These are phyloP conservation scores for Paraleonurus japonicus DNA, from an alignment of 257 asterid species.

Conservation along the genomic window DNA sequence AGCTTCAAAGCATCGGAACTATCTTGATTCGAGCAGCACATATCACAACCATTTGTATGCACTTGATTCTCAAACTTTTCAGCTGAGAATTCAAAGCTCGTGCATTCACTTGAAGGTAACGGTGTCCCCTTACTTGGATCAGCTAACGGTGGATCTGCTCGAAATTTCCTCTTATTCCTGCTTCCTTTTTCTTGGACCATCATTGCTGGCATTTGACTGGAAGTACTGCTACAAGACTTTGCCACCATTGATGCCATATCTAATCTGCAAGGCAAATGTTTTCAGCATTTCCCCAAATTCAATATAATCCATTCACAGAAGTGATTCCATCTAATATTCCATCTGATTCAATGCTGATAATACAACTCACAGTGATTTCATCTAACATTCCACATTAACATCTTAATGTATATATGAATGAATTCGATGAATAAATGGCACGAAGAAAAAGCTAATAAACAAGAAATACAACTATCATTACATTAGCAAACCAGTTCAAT, in stretches of 20 bases:
- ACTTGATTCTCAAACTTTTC: slow-evolving; percentile 61
- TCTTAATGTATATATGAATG: no score
- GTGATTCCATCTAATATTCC: slow-evolving; percentile 2
- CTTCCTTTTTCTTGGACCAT: slow-evolving; percentile 72
- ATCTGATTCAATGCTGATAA: slow-evolving; percentile 26
- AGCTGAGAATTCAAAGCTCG: slow-evolving; percentile 74
- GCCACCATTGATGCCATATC: slow-evolving; percentile 81
- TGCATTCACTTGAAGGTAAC: slow-evolving; percentile 54
- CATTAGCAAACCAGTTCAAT: slow-evolving; percentile 37
- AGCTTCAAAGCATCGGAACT: slow-evolving; percentile 62
- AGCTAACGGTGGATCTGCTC: slow-evolving; percentile 76
- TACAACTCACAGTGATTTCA: slow-evolving; percentile 6
- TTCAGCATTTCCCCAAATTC: slow-evolving; percentile 28
- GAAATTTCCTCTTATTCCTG: slow-evolving; percentile 90
- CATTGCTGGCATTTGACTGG: slow-evolving; percentile 66
- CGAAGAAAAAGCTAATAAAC: not conserved
- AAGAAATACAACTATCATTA: slow-evolving; percentile 10
- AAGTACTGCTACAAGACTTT: slow-evolving; percentile 59
- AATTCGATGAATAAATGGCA: slow-evolving; percentile 18
- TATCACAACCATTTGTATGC: slow-evolving; percentile 51
- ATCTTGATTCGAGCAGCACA: slow-evolving; percentile 53
- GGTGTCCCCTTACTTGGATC: slow-evolving; percentile 58
- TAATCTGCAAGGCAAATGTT: slow-evolving; percentile 45
- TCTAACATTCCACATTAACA: no score
- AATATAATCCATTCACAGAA: slow-evolving; percentile 26